Base-by-base conservation (phyloP, 169 alveolate species). In the Plasmodium gonderi region DNA sequence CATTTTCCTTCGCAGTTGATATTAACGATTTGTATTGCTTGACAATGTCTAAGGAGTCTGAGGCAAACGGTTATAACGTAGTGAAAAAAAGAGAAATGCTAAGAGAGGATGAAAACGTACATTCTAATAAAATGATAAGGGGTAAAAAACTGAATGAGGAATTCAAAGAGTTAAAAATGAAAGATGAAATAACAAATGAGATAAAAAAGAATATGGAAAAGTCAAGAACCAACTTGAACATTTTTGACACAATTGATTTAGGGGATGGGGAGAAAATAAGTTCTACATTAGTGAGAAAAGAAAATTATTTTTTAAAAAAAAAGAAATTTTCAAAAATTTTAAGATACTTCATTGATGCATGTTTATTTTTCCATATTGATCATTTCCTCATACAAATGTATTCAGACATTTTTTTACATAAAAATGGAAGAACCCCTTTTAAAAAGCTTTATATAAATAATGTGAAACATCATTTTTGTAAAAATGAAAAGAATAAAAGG, bases 21-120 rank as follows among this genome's bases (percentile, higher is more conserved):
- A 87, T 87, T 36, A 9, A 36, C 11, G 93, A 87, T 76, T 51
- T 76, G 72, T 87, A 36, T 17, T 87, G 80, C 51, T 75, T 87
- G 40, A 87, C 93, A n/a, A 74, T 87, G 64, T 87, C 93, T 0
- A 87, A 76, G 51, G 93, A 87, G 14, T 75, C 93, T 12, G 93
- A 87, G 79, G 75, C 79, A 11, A 87, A 76, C 20, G 93, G 93
- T 2, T 74, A 75, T 54, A 54, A 20, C n/a, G 40, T 87, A 12
- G 85, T 47, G 1, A 42, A 75, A 17, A 76, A 45, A 54, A 87
- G 93, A 75, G 44, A 60, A 23, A 11, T 49, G 7, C 9, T 54
- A 20, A 87, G 36, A 65, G 42, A 31, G 47, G 36, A 80, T 8
- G 54, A 80, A 60, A 38, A 33, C 12, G 14, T 17, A 29, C 12